Evolutionary conservation across 2,329 filamentous ascomycete genomes (phyloP).

Genomic region (Ascocoryne sarcoides): DNA sequence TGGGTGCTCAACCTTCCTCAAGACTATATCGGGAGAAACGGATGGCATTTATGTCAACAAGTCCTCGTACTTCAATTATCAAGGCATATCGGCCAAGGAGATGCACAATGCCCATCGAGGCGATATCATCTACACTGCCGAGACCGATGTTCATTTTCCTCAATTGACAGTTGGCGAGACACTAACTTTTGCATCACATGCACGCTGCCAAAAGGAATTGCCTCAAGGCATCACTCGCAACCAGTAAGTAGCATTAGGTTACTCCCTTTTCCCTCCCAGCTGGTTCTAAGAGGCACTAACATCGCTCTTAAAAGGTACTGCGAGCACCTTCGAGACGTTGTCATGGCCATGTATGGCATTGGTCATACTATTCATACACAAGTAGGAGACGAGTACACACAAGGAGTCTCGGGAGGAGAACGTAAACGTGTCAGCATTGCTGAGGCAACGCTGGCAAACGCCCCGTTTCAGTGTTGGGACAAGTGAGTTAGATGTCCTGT

Average conservation of each 20-base stretch:
- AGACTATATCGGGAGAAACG: conserved; percentile 44
- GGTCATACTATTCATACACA: conserved; percentile 62
- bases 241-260: no score
- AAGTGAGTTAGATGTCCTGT: conserved; percentile 33
- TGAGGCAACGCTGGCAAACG: conserved; percentile 52
- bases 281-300: no score
- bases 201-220: conserved; percentile 53
- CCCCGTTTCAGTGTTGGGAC: conserved; percentile 63
- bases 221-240: conserved; percentile 50
- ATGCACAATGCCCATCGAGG: conserved; percentile 48
- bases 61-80: conserved; percentile 48
- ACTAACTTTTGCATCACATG: conserved; percentile 55
- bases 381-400: conserved; percentile 62
- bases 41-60: conserved; percentile 46
- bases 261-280: no score
- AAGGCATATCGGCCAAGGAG: conserved; percentile 44
- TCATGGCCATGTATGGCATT: conserved; percentile 63
- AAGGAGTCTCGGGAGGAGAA: conserved; percentile 59
- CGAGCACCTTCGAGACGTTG: conserved; percentile 37
- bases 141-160: conserved; percentile 45
- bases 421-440: conserved; percentile 72
- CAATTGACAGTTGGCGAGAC: conserved; percentile 64
- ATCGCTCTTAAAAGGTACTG: conserved; percentile 2
- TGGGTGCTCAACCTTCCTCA: conserved; percentile 56
- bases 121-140: conserved; percentile 64